phyloP scores from a whole-genome alignment of 768 basidiomycete genomes.

The Auriscalpium orientale region DNA sequence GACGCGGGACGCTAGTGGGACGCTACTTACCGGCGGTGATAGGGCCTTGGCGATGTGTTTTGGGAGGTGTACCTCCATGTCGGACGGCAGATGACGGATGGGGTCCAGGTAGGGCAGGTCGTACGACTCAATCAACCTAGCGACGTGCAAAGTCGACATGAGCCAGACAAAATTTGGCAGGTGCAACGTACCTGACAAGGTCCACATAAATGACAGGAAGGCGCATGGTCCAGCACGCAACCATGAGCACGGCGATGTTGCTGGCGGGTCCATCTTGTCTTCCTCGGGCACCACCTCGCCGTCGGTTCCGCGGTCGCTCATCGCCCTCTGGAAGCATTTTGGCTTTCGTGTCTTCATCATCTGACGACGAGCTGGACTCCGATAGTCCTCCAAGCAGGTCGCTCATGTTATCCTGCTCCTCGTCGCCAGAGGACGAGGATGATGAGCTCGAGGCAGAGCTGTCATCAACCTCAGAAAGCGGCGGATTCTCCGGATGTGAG shows the following conservation, averaged over 20 bases:
- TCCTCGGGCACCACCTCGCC: slow-evolving; percentile 14
- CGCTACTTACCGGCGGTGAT: slow-evolving; percentile 55
- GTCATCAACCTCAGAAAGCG: neutral
- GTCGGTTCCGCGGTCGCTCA: slow-evolving; percentile 9
- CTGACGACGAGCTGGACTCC: slow-evolving; percentile 24
- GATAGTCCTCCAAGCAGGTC: slow-evolving; percentile 34
- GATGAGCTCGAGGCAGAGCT: slow-evolving; percentile 15
- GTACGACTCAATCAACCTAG: slow-evolving; percentile 66
- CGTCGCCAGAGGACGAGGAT: slow-evolving; percentile 24
- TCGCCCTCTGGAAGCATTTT: slow-evolving; percentile 4
- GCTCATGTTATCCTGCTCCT: slow-evolving; percentile 28
- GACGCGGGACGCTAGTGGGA: neutral
- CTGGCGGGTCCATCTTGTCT: slow-evolving; percentile 35
- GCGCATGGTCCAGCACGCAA: slow-evolving; percentile 76
- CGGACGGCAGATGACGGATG: slow-evolving; percentile 48
- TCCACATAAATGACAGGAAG: slow-evolving; percentile 72
- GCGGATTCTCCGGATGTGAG: neutral
- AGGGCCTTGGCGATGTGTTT: slow-evolving; percentile 60
- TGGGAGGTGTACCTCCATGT: slow-evolving; percentile 63
- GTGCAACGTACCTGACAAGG: slow-evolving; percentile 50
- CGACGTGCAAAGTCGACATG: neutral
- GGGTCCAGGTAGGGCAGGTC: slow-evolving; percentile 78
- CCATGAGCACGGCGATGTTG: slow-evolving; percentile 59
- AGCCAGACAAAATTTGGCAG: neutral
- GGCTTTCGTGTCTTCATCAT: slow-evolving; percentile 17